A percentile compares a stretch with the other conserved stretches of the same genome.
Conservation (phyloP, 345 rosid species). For the Nasturtium officinale region DNA sequence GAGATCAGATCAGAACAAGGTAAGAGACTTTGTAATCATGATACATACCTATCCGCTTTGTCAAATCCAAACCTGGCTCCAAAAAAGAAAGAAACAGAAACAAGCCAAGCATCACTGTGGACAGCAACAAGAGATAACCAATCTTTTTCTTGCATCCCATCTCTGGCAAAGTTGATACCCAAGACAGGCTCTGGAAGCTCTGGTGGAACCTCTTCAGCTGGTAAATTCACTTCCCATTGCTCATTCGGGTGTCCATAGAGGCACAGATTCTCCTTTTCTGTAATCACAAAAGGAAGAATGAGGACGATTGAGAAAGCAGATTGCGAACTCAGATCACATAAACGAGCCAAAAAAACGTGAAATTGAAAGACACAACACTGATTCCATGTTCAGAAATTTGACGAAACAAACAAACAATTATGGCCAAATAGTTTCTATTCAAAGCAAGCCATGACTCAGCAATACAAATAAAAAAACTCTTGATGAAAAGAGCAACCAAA, state of each 20-base stretch:
- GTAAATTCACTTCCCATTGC: conserved; percentile 91
- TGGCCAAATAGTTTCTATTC: neutral
- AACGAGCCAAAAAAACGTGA: neutral
- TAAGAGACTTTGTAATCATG: neutral
- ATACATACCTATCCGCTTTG: conserved; percentile 77
- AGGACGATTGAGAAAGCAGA: neutral
- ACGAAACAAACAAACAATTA: conserved; percentile 12
- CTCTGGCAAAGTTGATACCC: conserved; percentile 95
- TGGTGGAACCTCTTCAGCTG: conserved; percentile 96
- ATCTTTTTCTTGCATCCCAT: conserved; percentile 88
- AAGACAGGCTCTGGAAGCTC: conserved; percentile 95
- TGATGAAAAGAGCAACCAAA: conserved; percentile 23
- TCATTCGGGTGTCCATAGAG: conserved; percentile 81
- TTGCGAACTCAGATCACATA: neutral
- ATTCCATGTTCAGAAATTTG: neutral
- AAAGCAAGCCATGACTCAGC: neutral
- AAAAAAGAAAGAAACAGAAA: conserved; percentile 87
- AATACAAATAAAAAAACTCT: neutral
- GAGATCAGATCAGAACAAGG: neutral
- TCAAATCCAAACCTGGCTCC: conserved; percentile 91
- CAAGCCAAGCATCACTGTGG: conserved; percentile 72
- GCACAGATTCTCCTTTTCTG: conserved; percentile 90
- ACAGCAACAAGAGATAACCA: conserved; percentile 81
- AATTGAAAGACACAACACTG: neutral
- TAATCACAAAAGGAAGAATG: conserved; percentile 9